These are phyloP conservation scores for Zygosaccharomyces gambellarensis DNA, from an alignment of 805 yeast species.

Conservation along the genomic window DNA sequence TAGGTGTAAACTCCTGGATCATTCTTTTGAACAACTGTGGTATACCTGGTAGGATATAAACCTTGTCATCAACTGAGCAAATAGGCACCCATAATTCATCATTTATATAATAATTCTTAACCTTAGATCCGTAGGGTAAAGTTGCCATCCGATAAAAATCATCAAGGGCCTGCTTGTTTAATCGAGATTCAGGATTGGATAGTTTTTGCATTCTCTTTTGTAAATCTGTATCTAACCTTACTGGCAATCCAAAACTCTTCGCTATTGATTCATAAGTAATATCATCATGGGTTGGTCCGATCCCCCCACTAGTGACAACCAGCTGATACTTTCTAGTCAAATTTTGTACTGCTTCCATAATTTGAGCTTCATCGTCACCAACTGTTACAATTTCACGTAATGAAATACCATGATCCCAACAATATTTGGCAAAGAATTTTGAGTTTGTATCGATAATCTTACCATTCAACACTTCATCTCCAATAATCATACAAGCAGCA, in stretches of 20 bases:
- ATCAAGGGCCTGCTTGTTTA: constrained; percentile 41
- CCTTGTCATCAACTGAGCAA: constrained; percentile 58
- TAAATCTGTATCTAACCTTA: constrained; percentile 51
- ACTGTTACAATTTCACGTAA: constrained; percentile 63
- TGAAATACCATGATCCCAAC: constrained; percentile 65
- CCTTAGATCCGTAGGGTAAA: constrained; percentile 51
- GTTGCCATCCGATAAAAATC: constrained; percentile 80
- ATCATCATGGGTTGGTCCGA: constrained; percentile 90
- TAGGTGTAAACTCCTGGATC: constrained; percentile 42
- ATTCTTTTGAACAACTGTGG: constrained; percentile 65
- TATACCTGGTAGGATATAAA: constrained; percentile 77
- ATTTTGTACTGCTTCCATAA: constrained; percentile 45
- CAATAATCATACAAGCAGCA: constrained; percentile 49
- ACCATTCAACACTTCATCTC: constrained; percentile 85
- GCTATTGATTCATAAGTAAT: constrained; percentile 78
- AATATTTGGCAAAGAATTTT: constrained; percentile 59
- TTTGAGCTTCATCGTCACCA: constrained; percentile 71
- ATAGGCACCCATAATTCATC: constrained; percentile 80
- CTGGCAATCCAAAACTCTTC: constrained; percentile 49
- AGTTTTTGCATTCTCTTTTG: constrained; percentile 54
- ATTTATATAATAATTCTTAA: constrained; percentile 43
- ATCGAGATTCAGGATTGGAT: constrained; percentile 35
- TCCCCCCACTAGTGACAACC: constrained; percentile 58
- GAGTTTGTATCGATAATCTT: constrained; percentile 80
- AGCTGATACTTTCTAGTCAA: constrained; percentile 54